These are phyloP conservation scores for Acacia pycnantha DNA, from an alignment of 331 rosid species.

Conservation along the genomic window DNA sequence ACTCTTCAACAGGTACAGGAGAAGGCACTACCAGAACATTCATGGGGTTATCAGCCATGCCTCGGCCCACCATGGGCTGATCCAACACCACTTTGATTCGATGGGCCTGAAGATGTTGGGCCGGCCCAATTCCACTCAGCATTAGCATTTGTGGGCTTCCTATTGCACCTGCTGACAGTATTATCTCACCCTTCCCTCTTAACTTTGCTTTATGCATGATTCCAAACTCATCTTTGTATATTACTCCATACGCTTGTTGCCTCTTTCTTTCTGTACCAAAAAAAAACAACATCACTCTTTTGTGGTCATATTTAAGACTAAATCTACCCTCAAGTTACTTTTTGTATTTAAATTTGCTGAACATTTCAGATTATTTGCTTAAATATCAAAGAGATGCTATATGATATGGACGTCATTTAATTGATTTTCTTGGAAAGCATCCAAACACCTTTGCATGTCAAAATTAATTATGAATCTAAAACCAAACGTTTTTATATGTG, in stretches of 20 bases:
- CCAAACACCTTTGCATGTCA: no score
- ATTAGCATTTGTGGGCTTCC: conserved; percentile 75
- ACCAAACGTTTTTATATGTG: no score
- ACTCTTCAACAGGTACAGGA: conserved; percentile 66
- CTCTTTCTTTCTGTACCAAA: conserved; percentile 39
- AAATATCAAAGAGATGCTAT: background rate
- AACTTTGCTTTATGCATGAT: conserved; percentile 47
- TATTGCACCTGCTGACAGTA: conserved; percentile 68
- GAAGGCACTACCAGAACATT: conserved; percentile 63
- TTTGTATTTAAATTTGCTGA: background rate
- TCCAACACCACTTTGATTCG: conserved; percentile 48
- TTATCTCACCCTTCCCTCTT: conserved; percentile 31
- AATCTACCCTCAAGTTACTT: background rate
- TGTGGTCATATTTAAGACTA: background rate
- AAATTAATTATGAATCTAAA: no score
- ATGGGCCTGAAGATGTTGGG: conserved; percentile 55
- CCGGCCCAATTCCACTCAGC: conserved; percentile 73
- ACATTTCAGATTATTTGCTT: background rate
- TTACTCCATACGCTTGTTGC: conserved; percentile 68
- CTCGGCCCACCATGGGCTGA: conserved; percentile 62
- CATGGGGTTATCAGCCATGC: conserved; percentile 29
- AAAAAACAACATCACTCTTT: background rate
- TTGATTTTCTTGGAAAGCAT: no score
- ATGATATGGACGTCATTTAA: background rate
- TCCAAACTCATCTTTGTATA: conserved; percentile 58